phyloP scores from a whole-genome alignment of 176 grass and related monocot species.

The Eragrostis curvula region DNA sequence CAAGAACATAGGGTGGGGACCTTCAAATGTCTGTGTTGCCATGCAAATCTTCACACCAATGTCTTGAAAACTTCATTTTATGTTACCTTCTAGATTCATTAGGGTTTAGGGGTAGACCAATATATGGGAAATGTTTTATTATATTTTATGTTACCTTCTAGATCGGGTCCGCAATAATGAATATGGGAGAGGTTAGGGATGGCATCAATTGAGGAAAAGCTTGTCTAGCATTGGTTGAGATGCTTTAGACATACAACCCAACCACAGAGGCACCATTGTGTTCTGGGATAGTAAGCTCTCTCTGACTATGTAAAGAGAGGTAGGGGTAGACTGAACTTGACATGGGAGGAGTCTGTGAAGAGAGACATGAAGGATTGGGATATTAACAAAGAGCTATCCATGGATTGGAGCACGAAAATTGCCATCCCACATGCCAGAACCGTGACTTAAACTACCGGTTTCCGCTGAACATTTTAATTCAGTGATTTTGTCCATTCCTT shows the following conservation, averaged over 20 bases:
- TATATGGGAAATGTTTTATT: not conserved
- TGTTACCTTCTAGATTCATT: conserved; percentile 2
- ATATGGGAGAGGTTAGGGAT: not conserved
- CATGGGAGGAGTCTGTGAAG: too few species aligned
- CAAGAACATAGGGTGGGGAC: not conserved
- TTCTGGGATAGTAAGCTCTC: not conserved
- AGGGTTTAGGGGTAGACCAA: not conserved
- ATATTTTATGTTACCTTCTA: not conserved
- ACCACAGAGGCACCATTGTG: not conserved
- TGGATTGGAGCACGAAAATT: not conserved
- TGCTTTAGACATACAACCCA: not conserved
- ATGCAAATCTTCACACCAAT: conserved; percentile 6
- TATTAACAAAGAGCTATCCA: not conserved
- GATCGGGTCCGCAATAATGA: not conserved
- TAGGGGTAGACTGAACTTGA: not conserved
- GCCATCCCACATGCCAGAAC: not conserved
- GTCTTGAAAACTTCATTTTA: conserved; percentile 30
- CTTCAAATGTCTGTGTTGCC: conserved; percentile 14
- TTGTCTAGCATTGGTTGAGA: not conserved
- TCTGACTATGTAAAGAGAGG: not conserved
- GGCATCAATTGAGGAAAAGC: not conserved
- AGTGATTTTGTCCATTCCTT: not conserved
- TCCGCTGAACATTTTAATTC: not conserved
- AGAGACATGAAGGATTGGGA: not conserved
- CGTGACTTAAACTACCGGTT: not conserved